Percentiles rank a stretch among this genome's conserved stretches.
phyloP scores from a whole-genome alignment of 140 eudicot genomes.

The Oenanthe javanica region DNA sequence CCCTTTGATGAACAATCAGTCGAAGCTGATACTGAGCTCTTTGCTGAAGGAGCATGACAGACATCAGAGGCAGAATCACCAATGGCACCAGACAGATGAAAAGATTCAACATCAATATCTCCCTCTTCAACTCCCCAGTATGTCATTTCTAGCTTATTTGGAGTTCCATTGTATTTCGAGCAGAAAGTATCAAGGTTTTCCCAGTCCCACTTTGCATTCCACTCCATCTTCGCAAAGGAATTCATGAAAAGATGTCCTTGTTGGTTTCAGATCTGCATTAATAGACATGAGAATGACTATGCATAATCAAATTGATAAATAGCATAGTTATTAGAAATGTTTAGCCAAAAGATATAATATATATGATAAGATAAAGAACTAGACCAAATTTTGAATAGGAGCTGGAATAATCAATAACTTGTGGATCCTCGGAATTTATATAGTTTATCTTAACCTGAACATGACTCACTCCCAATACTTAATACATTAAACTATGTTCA shows the following conservation, averaged over 20 bases:
- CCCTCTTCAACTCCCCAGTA: constrained; percentile 56
- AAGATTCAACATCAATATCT: constrained; percentile 51
- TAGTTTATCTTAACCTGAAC: neutral
- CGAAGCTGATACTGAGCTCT: constrained; percentile 87
- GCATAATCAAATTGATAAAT: neutral
- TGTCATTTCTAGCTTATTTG: constrained; percentile 49
- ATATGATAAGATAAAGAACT: neutral
- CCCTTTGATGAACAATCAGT: constrained; percentile 56
- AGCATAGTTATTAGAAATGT: neutral
- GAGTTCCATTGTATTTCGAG: constrained; percentile 50
- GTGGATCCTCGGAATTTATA: neutral
- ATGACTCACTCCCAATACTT: neutral
- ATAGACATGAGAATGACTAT: neutral
- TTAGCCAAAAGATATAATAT: neutral
- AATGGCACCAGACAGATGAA: constrained; percentile 41
- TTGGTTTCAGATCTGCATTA: constrained; percentile 31
- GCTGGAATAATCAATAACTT: neutral
- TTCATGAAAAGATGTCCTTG: constrained; percentile 18
- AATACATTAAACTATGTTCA: neutral
- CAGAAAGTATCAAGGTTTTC: constrained; percentile 51
- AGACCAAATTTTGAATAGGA: neutral
- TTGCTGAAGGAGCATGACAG: constrained; percentile 50
- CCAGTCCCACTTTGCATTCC: constrained; percentile 80
- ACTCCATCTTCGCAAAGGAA: constrained; percentile 50
- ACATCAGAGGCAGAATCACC: constrained; percentile 38